Conservation (phyloP, 2,329 filamentous ascomycete genomes). For the Penicillium thymicola region DNA sequence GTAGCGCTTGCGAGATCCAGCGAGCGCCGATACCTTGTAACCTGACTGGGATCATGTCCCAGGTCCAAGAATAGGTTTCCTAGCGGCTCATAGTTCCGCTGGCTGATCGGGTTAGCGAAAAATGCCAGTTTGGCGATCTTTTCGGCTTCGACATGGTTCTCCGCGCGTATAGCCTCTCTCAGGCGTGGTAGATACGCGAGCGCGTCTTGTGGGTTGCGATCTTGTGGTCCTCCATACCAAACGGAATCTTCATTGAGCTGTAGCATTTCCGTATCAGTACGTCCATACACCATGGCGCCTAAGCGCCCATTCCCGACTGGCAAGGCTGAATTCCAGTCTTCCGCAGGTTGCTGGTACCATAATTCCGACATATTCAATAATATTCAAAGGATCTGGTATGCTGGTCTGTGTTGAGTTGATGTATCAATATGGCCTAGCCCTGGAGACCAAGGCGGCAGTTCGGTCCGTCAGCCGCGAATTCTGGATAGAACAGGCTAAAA, state of each 20-base stretch:
- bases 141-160: conserved; percentile 43
- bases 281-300: conserved; percentile 48
- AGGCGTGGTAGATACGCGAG: conserved; percentile 38
- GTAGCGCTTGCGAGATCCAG: conserved; percentile 41
- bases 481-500: neutral
- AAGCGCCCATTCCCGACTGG: conserved; percentile 51
- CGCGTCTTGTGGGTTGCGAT: conserved; percentile 43
- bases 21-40: conserved; percentile 38
- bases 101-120: conserved; percentile 46
- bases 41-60: conserved; percentile 28
- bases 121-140: conserved; percentile 42
- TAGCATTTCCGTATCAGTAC: conserved; percentile 43
- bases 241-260: conserved; percentile 50
- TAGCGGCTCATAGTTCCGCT: conserved; percentile 50
- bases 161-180: conserved; percentile 41
- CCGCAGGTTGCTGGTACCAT: conserved; percentile 31
- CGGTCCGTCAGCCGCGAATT: neutral
- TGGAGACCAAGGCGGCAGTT: neutral
- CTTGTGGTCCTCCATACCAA: conserved; percentile 47
- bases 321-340: conserved; percentile 41
- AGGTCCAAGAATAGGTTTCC: conserved; percentile 44
- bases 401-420: neutral
- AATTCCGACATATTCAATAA: conserved; percentile 21
- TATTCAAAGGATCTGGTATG: neutral
- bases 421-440: neutral